phyloP scores from a whole-genome alignment of 2,329 filamentous ascomycete species.

The Neofusicoccum umdonicola region DNA sequence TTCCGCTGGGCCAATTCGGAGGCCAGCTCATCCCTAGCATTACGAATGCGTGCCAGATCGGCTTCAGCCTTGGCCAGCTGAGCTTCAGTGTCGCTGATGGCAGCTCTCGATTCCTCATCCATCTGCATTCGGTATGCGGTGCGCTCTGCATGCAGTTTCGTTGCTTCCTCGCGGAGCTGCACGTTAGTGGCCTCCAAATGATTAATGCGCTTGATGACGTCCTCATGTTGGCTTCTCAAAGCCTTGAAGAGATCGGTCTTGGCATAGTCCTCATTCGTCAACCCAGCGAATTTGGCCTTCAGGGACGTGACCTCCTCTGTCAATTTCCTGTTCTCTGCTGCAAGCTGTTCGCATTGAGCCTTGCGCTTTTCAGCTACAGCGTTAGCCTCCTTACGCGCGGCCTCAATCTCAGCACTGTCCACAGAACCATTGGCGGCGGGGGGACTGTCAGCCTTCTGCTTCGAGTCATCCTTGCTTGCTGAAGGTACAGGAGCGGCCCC shows the following conservation, averaged over 20 bases:
- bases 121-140: conserved; percentile 77
- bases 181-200: conserved; percentile 86
- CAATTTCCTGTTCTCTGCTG: conserved; percentile 72
- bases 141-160: conserved; percentile 80
- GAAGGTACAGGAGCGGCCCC: conserved; percentile 64
- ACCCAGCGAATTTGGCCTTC: conserved; percentile 63
- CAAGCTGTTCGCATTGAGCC: conserved; percentile 77
- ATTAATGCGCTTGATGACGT: conserved; percentile 88
- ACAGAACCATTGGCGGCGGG: conserved; percentile 41
- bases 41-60: conserved; percentile 81
- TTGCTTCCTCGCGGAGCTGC: conserved; percentile 77
- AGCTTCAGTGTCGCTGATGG: conserved; percentile 75
- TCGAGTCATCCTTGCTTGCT: conserved; percentile 38
- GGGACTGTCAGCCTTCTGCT: conserved; percentile 22
- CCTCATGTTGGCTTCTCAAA: conserved; percentile 85
- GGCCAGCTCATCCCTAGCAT: conserved; percentile 77
- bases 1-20: conserved; percentile 80
- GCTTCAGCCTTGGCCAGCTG: conserved; percentile 78
- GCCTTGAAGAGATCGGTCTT: conserved; percentile 92
- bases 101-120: conserved; percentile 72
- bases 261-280: conserved; percentile 90
- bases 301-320: conserved; percentile 77
- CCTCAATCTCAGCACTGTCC: conserved; percentile 62
- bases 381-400: conserved; percentile 72
- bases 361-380: conserved; percentile 80